A percentile compares a stretch with the other conserved stretches of the same genome.
Conservation (phyloP, 2,329 filamentous ascomycete species). For the Colletotrichum lentis region DNA sequence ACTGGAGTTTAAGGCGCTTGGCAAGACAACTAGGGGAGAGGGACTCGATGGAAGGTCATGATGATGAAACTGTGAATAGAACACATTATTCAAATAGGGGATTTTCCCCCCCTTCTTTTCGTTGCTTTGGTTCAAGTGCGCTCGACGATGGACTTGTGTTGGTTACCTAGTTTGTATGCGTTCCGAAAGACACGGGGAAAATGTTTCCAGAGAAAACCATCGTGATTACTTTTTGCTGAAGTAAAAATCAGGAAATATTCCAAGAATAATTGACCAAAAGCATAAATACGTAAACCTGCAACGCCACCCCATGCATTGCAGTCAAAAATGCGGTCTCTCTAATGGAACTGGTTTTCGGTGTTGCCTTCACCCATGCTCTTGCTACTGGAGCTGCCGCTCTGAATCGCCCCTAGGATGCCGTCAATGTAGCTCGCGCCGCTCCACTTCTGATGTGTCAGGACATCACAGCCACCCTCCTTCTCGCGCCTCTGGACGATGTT, state of each 20-base stretch:
- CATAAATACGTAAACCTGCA: neutral
- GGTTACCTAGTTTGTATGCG: neutral
- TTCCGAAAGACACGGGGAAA: neutral
- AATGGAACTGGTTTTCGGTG: slow-evolving; percentile 76
- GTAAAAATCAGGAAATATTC: too few relatives aligned
- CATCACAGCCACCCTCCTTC: slow-evolving; percentile 89
- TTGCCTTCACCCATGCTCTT: slow-evolving; percentile 96
- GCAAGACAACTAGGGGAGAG: slow-evolving; percentile 4
- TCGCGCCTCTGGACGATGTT: slow-evolving; percentile 88
- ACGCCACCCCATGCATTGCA: slow-evolving; percentile 9
- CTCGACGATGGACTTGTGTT: neutral
- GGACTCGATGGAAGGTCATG: slow-evolving; percentile 18
- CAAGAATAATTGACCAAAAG: neutral
- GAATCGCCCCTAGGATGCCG: slow-evolving; percentile 87
- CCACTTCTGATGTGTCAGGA: slow-evolving; percentile 95
- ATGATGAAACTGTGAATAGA: slow-evolving; percentile 34
- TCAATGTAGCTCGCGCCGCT: slow-evolving; percentile 77
- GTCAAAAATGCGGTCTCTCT: slow-evolving; percentile 24
- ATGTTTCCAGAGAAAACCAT: too few relatives aligned
- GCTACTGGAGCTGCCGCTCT: slow-evolving; percentile 87
- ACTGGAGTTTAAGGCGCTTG: slow-evolving; percentile 34
- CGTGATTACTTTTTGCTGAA: too few relatives aligned
- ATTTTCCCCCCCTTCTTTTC: neutral
- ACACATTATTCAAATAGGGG: neutral
- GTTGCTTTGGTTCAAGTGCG: too few relatives aligned